These are phyloP conservation scores for Tetrahymena borealis DNA, from an alignment of 73 alveolate genomes.

Conservation along the genomic window DNA sequence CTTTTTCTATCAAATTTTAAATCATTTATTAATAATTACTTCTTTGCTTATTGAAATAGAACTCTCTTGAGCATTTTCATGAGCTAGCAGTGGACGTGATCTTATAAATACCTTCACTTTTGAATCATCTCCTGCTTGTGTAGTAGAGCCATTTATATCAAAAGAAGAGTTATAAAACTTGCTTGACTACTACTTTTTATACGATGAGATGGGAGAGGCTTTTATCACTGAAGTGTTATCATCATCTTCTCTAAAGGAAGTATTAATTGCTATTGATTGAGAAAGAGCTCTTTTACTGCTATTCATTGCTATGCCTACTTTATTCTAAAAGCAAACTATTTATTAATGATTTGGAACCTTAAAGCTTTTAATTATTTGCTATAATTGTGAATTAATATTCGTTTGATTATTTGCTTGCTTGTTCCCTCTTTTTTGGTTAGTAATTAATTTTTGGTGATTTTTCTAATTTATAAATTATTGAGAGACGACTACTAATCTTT, in stretches of 20 bases:
- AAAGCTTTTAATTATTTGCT: too few relatives aligned
- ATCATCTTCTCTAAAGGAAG: background rate
- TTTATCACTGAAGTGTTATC: background rate
- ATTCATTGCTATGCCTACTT: background rate
- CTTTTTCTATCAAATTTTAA: too few relatives aligned
- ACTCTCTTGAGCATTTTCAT: conserved; percentile 15
- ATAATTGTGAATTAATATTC: too few relatives aligned
- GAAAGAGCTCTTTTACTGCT: background rate
- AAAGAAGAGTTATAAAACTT: background rate
- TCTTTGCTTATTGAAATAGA: background rate
- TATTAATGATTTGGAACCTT: too few relatives aligned
- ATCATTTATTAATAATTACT: background rate
- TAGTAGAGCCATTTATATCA: background rate
- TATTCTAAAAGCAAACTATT: too few relatives aligned
- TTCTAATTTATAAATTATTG: too few relatives aligned
- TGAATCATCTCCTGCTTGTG: background rate
- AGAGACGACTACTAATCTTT: too few relatives aligned
- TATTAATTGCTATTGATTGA: background rate
- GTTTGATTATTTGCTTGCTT: too few relatives aligned
- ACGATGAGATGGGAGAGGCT: background rate
- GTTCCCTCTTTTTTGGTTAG: too few relatives aligned
- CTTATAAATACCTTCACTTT: conserved; percentile 25
- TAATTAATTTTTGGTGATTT: too few relatives aligned
- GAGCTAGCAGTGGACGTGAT: conserved; percentile 14
- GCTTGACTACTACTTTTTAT: background rate